phyloP scores from a whole-genome alignment of 2,329 filamentous ascomycete species.

The Orbilia oligospora region DNA sequence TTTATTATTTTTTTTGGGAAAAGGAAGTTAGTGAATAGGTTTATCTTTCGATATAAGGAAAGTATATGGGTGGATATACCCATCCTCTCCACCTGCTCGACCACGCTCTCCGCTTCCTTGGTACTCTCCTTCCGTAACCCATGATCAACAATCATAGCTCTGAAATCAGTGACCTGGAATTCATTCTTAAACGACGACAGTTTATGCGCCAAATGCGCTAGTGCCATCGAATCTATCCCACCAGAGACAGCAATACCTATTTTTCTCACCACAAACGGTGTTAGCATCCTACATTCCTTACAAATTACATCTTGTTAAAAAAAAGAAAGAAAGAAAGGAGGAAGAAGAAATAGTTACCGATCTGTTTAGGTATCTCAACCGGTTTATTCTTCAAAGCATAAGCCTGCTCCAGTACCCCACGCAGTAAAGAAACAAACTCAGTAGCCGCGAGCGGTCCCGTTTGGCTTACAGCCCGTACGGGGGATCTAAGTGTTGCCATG shows the following conservation, averaged over 20 bases:
- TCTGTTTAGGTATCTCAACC: conserved; percentile 31
- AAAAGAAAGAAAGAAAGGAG: too few species aligned
- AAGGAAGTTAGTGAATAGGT: too few species aligned
- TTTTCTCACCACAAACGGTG: background rate
- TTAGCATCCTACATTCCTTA: background rate
- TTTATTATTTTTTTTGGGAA: too few species aligned
- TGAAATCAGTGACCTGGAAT: conserved; percentile 30
- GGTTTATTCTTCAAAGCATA: background rate
- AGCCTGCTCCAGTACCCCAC: conserved; percentile 6
- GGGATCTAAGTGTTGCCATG: background rate
- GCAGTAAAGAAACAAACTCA: conserved; percentile 27
- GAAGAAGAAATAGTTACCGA: conserved; percentile 38
- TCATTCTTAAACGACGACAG: conserved; percentile 64
- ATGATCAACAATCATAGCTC: conserved; percentile 70
- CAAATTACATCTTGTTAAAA: background rate
- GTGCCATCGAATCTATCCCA: conserved; percentile 97
- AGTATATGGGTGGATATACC: background rate
- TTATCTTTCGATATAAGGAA: background rate
- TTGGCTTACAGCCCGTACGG: background rate
- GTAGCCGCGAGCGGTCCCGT: background rate
- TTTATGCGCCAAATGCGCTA: conserved; percentile 80
- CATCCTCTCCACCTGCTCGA: conserved; percentile 63
- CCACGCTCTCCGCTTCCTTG: conserved; percentile 72
- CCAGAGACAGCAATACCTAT: conserved; percentile 87
- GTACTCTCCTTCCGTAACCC: conserved; percentile 71